Percentiles rank a stretch among this genome's conserved stretches.
phyloP scores from a whole-genome alignment of 1,139 yeast species.

The Meyerozyma carpophila region DNA sequence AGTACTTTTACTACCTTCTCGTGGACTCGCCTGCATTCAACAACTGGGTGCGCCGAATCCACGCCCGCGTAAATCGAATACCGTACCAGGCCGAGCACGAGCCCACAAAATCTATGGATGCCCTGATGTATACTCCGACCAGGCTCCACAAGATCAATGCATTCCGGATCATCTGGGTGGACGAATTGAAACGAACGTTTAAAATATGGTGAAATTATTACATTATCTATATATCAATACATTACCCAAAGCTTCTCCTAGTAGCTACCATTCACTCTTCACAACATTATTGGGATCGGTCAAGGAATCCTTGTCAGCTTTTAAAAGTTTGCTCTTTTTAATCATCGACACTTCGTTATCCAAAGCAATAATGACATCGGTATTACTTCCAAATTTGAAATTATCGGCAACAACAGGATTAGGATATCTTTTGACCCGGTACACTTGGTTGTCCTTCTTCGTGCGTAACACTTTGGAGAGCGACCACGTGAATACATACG shows the following conservation, averaged over 20 bases:
- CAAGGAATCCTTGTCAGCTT: conserved; percentile 1
- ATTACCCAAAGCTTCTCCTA: not conserved
- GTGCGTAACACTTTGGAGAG: conserved; percentile 18
- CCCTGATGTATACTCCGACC: conserved; percentile 42
- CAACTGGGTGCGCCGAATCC: conserved; percentile 59
- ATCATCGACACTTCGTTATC: conserved; percentile 69
- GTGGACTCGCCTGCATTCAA: conserved; percentile 63
- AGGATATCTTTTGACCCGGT: conserved; percentile 58
- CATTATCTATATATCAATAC: not conserved
- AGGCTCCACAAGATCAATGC: conserved; percentile 54
- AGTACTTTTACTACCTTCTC: conserved; percentile 39
- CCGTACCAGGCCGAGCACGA: conserved; percentile 20
- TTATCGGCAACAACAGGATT: conserved; percentile 69
- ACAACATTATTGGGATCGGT: conserved; percentile 33
- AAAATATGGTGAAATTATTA: conserved; percentile 24
- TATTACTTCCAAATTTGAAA: conserved; percentile 68
- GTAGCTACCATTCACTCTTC: not conserved
- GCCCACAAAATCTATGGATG: conserved; percentile 17
- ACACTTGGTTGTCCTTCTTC: conserved; percentile 40
- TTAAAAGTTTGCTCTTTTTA: conserved; percentile 44
- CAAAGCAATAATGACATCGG: conserved; percentile 64
- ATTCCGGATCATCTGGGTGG: conserved; percentile 53
- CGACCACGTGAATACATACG: conserved; percentile 81
- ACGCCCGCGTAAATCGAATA: conserved; percentile 62
- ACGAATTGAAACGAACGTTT: conserved; percentile 55